These are phyloP conservation scores for Colletotrichum tofieldiae DNA, from an alignment of 2,329 filamentous ascomycete genomes.

Conservation along the genomic window DNA sequence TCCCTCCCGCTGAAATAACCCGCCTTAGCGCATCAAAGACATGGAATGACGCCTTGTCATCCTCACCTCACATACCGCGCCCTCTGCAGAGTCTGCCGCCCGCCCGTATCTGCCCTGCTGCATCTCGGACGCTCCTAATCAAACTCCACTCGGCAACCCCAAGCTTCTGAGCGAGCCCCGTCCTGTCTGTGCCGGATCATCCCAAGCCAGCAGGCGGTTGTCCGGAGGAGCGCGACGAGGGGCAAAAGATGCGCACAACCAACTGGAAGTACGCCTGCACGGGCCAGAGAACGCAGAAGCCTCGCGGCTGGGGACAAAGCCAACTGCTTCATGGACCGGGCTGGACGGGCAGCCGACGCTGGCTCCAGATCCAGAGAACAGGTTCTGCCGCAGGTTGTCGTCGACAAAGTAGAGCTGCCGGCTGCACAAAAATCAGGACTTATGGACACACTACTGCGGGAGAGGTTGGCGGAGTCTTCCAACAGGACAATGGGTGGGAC, in stretches of 20 bases:
- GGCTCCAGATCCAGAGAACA: background rate
- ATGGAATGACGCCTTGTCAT: conserved; percentile 35
- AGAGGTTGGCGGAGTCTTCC: conserved; percentile 12
- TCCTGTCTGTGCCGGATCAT: conserved; percentile 30
- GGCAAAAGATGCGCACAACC: conserved; percentile 29
- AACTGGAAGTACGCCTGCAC: conserved; percentile 3
- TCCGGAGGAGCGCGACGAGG: conserved; percentile 27
- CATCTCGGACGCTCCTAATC: conserved; percentile 32
- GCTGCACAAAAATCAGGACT: conserved; percentile 18
- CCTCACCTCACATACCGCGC: conserved; percentile 21
- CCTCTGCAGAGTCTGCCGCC: conserved; percentile 1
- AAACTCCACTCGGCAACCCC: conserved; percentile 9
- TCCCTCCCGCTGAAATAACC: conserved; percentile 16
- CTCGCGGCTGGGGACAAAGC: conserved; percentile 24
- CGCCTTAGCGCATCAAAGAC: conserved; percentile 28
- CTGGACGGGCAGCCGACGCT: conserved; percentile 16
- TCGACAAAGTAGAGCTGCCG: conserved; percentile 1
- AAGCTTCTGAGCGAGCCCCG: conserved; percentile 22
- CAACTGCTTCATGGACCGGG: background rate
- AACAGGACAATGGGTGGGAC: conserved; percentile 15
- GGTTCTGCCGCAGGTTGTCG: background rate
- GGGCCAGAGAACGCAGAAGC: background rate
- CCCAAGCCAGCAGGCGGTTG: conserved; percentile 5
- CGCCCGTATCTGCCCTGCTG: background rate
- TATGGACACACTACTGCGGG: background rate